Percentiles rank a stretch among this genome's conserved stretches.
Conservation (phyloP, 495 filamentous ascomycete species). For the Tuber melanosporum region DNA sequence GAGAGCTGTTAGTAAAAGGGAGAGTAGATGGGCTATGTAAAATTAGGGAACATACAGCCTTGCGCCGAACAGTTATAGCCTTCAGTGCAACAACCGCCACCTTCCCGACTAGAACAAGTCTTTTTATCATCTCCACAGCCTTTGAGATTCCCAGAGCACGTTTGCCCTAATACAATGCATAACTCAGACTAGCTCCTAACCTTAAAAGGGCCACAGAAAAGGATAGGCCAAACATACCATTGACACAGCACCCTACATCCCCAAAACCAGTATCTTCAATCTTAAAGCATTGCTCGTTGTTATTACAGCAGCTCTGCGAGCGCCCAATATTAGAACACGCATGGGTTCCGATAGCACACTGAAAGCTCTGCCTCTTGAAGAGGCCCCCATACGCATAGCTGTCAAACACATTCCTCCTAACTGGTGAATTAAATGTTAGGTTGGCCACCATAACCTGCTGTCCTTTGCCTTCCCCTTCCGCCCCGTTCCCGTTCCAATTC, state of each 20-base stretch:
- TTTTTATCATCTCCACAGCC: slow-evolving; percentile 60
- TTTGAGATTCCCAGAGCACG: slow-evolving; percentile 60
- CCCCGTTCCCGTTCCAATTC: slow-evolving; percentile 42
- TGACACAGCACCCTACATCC: slow-evolving; percentile 78
- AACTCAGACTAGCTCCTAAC: neutral
- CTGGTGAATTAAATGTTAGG: slow-evolving; percentile 15
- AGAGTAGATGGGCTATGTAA: neutral
- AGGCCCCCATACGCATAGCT: slow-evolving; percentile 15
- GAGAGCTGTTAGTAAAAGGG: neutral
- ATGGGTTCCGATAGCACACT: slow-evolving; percentile 65
- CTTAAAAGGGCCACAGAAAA: neutral
- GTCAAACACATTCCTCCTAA: slow-evolving; percentile 21
- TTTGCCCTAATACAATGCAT: slow-evolving; percentile 48
- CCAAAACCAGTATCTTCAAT: slow-evolving; percentile 67
- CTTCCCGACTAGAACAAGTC: slow-evolving; percentile 59
- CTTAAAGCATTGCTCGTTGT: slow-evolving; percentile 60
- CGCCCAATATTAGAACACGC: slow-evolving; percentile 62
- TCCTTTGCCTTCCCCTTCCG: slow-evolving; percentile 14
- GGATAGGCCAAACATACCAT: slow-evolving; percentile 21
- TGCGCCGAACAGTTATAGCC: slow-evolving; percentile 70
- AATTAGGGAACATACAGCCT: slow-evolving; percentile 55
- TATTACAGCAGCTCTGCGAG: slow-evolving; percentile 69
- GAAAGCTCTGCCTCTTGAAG: slow-evolving; percentile 50
- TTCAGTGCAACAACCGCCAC: slow-evolving; percentile 82
- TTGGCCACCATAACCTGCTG: slow-evolving; percentile 4